Conservation (phyloP, 2,329 filamentous ascomycete species). For the Aspergillus quadricinctus region DNA sequence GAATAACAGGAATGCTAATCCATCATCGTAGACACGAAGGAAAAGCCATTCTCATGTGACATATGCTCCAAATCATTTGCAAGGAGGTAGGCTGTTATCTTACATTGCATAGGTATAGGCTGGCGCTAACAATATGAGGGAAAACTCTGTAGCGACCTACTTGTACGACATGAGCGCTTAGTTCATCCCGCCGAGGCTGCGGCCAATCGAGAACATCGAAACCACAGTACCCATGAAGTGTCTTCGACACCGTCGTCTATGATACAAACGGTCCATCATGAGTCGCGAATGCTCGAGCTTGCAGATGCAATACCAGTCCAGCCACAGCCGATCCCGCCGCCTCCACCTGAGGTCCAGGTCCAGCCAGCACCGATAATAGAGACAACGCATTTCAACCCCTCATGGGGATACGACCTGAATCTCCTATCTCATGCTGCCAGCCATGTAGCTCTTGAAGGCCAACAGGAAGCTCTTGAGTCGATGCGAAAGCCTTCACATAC, state of each 20-base stretch:
- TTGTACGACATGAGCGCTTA: slow-evolving; percentile 48
- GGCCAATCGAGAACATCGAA: slow-evolving; percentile 36
- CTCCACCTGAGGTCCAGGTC: slow-evolving; percentile 34
- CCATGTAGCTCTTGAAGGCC: slow-evolving; percentile 46
- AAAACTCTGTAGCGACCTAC: slow-evolving; percentile 38
- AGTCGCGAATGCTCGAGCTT: slow-evolving; percentile 44
- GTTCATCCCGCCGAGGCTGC: slow-evolving; percentile 44
- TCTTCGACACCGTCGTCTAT: slow-evolving; percentile 34
- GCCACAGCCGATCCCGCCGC: slow-evolving; percentile 28
- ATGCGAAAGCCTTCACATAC: slow-evolving; percentile 32
- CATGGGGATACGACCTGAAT: slow-evolving; percentile 49
- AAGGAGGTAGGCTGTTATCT: slow-evolving; percentile 33
- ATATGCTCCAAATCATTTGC: slow-evolving; percentile 48
- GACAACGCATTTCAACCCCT: slow-evolving; percentile 45
- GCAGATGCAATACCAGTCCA: slow-evolving; percentile 42
- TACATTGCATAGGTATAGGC: slow-evolving; percentile 2
- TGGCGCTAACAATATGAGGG: slow-evolving; percentile 19
- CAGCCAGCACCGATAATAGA: slow-evolving; percentile 39
- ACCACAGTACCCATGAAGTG: slow-evolving; percentile 28
- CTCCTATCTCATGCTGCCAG: slow-evolving; percentile 47
- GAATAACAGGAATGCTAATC: slow-evolving; percentile 18
- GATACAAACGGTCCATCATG: slow-evolving; percentile 35
- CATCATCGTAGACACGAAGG: slow-evolving; percentile 42
- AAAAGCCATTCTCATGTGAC: slow-evolving; percentile 48
- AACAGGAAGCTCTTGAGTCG: slow-evolving; percentile 38